Percentiles rank a stretch among this genome's conserved stretches.
phyloP scores from a whole-genome alignment of 1,284 basidiomycete species.

The Ustilago loliicola region DNA sequence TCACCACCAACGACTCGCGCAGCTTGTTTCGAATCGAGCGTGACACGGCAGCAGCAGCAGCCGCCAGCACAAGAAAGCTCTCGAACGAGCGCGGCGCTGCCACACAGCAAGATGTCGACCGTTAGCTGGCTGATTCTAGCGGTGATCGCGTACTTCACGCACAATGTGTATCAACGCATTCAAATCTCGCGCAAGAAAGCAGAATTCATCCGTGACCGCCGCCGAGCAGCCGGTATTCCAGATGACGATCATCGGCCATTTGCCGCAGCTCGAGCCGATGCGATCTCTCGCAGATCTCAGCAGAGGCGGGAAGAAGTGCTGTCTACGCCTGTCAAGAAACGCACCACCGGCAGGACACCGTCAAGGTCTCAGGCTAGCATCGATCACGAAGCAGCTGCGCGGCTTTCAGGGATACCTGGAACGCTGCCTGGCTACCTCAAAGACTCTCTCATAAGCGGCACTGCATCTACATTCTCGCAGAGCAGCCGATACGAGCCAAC shows the following conservation, averaged over 20 bases:
- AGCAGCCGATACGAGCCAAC: conserved; percentile 1
- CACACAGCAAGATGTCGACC: conserved; percentile 28
- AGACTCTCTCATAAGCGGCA: conserved; percentile 1
- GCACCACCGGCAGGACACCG: not conserved
- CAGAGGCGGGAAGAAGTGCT: conserved; percentile 21
- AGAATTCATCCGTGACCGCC: conserved; percentile 44
- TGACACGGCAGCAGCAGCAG: not conserved
- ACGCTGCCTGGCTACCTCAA: conserved; percentile 45
- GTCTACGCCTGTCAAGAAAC: conserved; percentile 29
- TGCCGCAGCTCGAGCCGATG: conserved; percentile 46
- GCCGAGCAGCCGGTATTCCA: conserved; percentile 58
- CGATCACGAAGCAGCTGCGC: conserved; percentile 32
- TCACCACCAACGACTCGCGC: not conserved
- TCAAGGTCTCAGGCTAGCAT: conserved; percentile 19
- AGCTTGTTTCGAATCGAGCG: not conserved
- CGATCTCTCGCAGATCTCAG: conserved; percentile 34
- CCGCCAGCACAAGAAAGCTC: not conserved
- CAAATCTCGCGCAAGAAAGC: conserved; percentile 43
- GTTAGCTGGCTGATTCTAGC: conserved; percentile 32
- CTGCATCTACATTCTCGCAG: not conserved
- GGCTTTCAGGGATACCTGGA: conserved; percentile 45
- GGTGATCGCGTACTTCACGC: conserved; percentile 22
- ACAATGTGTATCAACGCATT: conserved; percentile 27
- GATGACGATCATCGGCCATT: conserved; percentile 56
- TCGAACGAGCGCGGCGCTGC: not conserved